These are phyloP conservation scores for Hordeum vulgare DNA, from an alignment of 176 grass and related monocot species.

Conservation along the genomic window DNA sequence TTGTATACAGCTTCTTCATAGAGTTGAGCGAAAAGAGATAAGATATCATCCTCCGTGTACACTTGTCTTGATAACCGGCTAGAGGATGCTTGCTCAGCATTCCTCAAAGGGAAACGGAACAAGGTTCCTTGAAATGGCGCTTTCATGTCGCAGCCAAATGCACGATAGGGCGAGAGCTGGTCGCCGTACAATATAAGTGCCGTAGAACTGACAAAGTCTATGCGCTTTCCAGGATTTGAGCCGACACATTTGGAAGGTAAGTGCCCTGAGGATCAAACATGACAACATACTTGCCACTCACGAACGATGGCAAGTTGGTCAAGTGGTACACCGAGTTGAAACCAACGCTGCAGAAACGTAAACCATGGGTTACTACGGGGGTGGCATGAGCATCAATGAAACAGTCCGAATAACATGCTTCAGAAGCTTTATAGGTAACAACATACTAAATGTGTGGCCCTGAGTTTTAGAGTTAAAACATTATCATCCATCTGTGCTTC, in stretches of 20 bases:
- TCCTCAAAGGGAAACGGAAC: constrained; percentile 92
- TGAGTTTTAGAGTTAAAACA: not conserved
- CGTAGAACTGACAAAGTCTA: constrained; percentile 83
- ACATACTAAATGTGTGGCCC: not conserved
- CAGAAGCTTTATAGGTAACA: not conserved
- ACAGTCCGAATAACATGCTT: not conserved
- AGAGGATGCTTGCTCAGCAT: constrained; percentile 48
- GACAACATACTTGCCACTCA: constrained; percentile 91
- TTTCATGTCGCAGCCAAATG: constrained; percentile 91
- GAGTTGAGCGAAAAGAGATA: constrained; percentile 65
- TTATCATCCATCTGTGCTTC: not conserved
- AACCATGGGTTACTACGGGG: not conserved
- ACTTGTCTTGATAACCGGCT: constrained; percentile 77
- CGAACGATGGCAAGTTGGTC: constrained; percentile 90
- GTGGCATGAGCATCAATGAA: not conserved
- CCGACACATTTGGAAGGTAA: constrained; percentile 86
- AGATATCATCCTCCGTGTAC: constrained; percentile 81
- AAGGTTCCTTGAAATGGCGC: constrained; percentile 70
- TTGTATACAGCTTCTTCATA: constrained; percentile 76
- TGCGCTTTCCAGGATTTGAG: constrained; percentile 93
- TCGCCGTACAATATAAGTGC: constrained; percentile 63
- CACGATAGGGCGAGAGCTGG: constrained; percentile 73
- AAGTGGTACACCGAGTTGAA: constrained; percentile 99
- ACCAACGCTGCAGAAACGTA: constrained; percentile 62
- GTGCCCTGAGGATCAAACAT: constrained; percentile 90